Percentiles rank a stretch among this genome's conserved stretches.
Evolutionary conservation across 208 protist species (phyloP).

Genomic region (Leishmania tarentolae): DNA sequence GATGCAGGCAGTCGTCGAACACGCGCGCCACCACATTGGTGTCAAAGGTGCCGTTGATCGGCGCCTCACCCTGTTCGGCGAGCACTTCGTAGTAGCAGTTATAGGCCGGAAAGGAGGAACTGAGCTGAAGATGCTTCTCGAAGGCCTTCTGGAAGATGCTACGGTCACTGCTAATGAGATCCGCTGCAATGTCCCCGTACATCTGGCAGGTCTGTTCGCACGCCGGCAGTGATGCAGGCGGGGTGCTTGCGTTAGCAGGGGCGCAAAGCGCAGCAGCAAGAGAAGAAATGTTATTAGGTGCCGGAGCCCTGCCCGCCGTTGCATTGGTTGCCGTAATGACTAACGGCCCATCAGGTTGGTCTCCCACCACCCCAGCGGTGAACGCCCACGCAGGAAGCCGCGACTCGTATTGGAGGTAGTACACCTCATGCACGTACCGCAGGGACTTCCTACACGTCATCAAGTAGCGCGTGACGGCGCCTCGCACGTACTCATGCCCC

Average conservation of each 20-base stretch:
- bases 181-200: not conserved
- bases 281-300: no score
- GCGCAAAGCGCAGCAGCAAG: not conserved
- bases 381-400: constrained; percentile 7
- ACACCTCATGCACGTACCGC: constrained; percentile 10
- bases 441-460: constrained; percentile 5
- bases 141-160: not conserved
- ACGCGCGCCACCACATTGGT: not conserved
- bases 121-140: not conserved
- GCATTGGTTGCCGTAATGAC: not conserved
- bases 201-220: not conserved
- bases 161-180: not conserved
- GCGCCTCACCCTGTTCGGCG: no score
- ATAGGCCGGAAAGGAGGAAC: not conserved
- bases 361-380: not conserved
- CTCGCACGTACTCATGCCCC: not conserved
- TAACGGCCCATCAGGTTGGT: not conserved
- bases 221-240: no score
- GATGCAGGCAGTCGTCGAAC: constrained; percentile 30
- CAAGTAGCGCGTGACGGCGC: constrained; percentile 25
- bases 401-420: not conserved
- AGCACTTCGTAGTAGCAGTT: constrained; percentile 26
- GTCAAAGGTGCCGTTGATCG: constrained; percentile 4
- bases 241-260: not conserved
- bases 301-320: not conserved